phyloP scores from a whole-genome alignment of 176 grass and related monocot genomes.

The Oryza glumipatula region DNA sequence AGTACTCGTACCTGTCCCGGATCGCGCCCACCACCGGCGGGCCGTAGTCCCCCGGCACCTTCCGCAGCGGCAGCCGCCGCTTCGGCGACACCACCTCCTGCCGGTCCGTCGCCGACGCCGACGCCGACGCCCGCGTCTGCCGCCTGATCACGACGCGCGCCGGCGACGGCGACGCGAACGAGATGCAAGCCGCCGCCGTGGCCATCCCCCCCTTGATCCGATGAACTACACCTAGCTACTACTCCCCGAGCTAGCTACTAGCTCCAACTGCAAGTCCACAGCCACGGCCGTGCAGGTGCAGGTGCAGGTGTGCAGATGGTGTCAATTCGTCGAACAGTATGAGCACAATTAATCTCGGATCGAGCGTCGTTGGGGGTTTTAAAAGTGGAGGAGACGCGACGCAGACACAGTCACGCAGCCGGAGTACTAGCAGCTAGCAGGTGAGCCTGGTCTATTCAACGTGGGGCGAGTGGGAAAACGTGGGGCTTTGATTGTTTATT shows the following conservation, averaged over 20 bases:
- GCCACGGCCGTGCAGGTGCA: neutral
- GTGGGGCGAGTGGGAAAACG: neutral
- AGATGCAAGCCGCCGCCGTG: constrained; percentile 29
- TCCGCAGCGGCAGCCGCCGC: constrained; percentile 62
- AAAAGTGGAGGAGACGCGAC: neutral
- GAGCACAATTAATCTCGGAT: neutral
- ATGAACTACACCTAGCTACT: neutral
- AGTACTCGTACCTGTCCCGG: constrained; percentile 79
- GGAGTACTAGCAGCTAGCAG: neutral
- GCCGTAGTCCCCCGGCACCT: constrained; percentile 88
- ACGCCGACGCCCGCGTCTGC: constrained; percentile 9
- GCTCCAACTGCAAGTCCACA: neutral
- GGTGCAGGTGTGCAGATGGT: neutral
- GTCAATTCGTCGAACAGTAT: neutral
- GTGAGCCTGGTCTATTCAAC: neutral
- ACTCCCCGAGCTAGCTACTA: no score
- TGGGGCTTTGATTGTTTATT: neutral
- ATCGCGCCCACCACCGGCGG: constrained; percentile 70
- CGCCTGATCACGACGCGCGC: neutral
- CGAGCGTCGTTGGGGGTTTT: neutral
- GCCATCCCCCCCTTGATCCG: constrained; percentile 32
- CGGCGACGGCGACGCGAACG: constrained; percentile 12
- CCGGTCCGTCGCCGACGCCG: constrained; percentile 46
- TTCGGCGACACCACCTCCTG: constrained; percentile 44
- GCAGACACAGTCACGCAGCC: neutral